Evolutionary conservation across 768 basidiomycete species (phyloP), one percentile per base, ranked within the genome.

Genomic region (Lactarius psammicola): DNA sequence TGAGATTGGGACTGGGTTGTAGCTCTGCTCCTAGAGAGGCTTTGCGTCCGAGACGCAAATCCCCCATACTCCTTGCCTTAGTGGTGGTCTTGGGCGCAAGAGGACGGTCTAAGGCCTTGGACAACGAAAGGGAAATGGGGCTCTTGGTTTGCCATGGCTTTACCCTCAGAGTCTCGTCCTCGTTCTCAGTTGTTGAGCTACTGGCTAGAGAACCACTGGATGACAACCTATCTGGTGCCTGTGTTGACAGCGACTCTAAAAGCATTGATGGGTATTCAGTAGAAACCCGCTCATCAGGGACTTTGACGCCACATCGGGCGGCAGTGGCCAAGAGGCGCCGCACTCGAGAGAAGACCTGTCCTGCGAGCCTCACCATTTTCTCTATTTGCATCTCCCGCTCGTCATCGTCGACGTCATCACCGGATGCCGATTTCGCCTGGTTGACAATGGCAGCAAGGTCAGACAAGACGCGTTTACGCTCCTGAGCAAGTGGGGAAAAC

Each of bases 401-500:
- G 38, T 81, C 82, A 26, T 80, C 80, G 13, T 82, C 79, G 0
- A 79, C 75, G 17, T 79, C 82, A 30, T 85, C 85, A 1, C 65
- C 40, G 44, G 83, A 87, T 1, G 86, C 87, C 65, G 80, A 85
- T 74, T 85, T 87, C 11, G 93, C 85, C 72, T 92, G 90, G 1
- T 87, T 82, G 15, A 98, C 95, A 42, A 99, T 82, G 10, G 84
- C 82, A 3, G 92, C 90, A 30, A 99, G 82, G 59, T 89, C 85
- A 2, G 88, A 85, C 31, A 98, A 78, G 60, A 99, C 88, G 42
- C 85, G 82, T 73, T 92, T 91, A 51, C 96, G 87, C 72, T 93
- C 90, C 62, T 87, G 82, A 4, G 85, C 85, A 42, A 99, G 81
- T 4, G 80, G 66, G 0, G 89, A 84, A 70, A 86, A 87, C 55